Evolutionary conservation across 441 rosid genomes (phyloP).

Genomic region (Erysimum cheiri): DNA sequence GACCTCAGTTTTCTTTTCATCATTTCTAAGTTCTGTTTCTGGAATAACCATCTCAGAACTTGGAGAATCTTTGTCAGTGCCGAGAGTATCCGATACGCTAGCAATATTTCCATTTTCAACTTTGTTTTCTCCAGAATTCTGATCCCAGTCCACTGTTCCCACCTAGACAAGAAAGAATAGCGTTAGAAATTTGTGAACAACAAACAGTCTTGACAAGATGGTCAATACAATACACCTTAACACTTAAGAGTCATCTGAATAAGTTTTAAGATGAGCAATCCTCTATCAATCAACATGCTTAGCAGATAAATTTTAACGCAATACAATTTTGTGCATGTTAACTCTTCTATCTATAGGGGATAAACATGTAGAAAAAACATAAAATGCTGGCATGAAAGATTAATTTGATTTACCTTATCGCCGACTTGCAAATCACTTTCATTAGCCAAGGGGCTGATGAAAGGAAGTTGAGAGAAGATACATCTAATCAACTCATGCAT

Average conservation of each 20-base stretch:
- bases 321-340: neutral
- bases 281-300: slow-evolving; percentile 11
- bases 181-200: slow-evolving; percentile 30
- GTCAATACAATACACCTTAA: slow-evolving; percentile 1
- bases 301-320: neutral
- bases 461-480: slow-evolving; percentile 86
- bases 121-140: slow-evolving; percentile 56
- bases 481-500: slow-evolving; percentile 93
- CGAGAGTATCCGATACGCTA: slow-evolving; percentile 56
- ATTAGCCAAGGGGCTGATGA: slow-evolving; percentile 55
- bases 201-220: slow-evolving; percentile 16
- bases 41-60: slow-evolving; percentile 48
- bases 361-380: slow-evolving; percentile 20
- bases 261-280: slow-evolving; percentile 23
- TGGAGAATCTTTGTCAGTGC: slow-evolving; percentile 50
- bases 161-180: slow-evolving; percentile 54
- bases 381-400: slow-evolving; percentile 8
- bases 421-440: slow-evolving; percentile 49
- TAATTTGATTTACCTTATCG: slow-evolving; percentile 44
- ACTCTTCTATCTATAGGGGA: slow-evolving; percentile 20
- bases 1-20: slow-evolving; percentile 53
- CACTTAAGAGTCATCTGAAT: neutral
- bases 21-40: slow-evolving; percentile 50
- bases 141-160: slow-evolving; percentile 57
- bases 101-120: slow-evolving; percentile 65